Evolutionary conservation across 331 rosid genomes (phyloP), one percentile per base, ranked within the genome.

Genomic region (Pyracantha coccinea): DNA sequence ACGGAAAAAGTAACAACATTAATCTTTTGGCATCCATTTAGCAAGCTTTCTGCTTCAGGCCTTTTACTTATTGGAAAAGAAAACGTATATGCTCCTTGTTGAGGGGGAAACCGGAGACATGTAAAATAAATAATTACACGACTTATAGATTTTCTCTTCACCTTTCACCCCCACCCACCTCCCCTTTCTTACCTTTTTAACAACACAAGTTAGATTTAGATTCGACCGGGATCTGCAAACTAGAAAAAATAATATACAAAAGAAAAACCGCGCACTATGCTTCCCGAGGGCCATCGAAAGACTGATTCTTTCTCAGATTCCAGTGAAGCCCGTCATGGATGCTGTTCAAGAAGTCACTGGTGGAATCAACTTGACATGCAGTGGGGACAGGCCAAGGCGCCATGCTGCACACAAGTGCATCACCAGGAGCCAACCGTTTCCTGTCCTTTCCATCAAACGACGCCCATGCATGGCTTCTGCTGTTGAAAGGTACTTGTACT

Each of bases 301-400:
- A 89, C 61, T 90, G 99, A 1, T 82, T 84, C 80, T 90, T 95
- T 76, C 99, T 84, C 76, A 92, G 86, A 81, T 95, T 95, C 99
- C 99, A 95, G 78, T 95, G 97, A 73, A 92, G 97, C 45, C 97
- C 97, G 19, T 95, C 93, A 15, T 95, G 96, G 68, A 95, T 90
- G 85, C 96, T 95, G 65, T 83, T 86, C 62, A 95, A 79, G 91
- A 95, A 95, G 79, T 95, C 99, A 20, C 31, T 75, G 3, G 99
- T 95, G 23, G 99, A 92, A 86, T 95, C 99, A 73, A 77, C 88
- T 52, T 69, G 79, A 81, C 97, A 95, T 2, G 96, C 96, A 1
- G 97, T 95, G 41, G 99, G 97, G 79, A 95, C 97, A 5, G 99
- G 99, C 97, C 99, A 95, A 2, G 93, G 92, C 8, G 99, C 99